Base-by-base conservation (phyloP, 345 rosid species). In the Aurinia saxatilis region DNA sequence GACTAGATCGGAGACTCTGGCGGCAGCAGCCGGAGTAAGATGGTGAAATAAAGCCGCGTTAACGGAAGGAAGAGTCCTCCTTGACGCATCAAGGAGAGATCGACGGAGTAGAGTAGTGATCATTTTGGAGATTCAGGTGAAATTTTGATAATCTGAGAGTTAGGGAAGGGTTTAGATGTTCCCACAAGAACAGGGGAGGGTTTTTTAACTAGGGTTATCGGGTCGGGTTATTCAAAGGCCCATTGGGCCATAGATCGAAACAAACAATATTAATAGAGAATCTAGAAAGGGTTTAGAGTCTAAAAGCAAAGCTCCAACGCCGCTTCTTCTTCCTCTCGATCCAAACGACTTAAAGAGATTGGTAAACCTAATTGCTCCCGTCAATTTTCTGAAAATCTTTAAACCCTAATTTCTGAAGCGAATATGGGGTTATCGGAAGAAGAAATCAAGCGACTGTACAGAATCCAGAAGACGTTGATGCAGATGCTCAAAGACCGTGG, bases 401-500 rank as follows among this genome's bases (percentile, higher is more conserved):
- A 60, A 60, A 60, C 62, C 49, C 37, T 57, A 57, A 15, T 56
- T 56, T 55, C 1, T 23, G 25, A 27, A 27, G 30, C 30, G 30
- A 77, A 71, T 16, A 93, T 93, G 97, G 33, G 65, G 19, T 65
- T 89, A 6, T 59, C 88, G 1, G 90, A 82, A 15, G 95, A 85
- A 5, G 96, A 85, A 61, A 75, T 82, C 63, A 85, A 70, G 67
- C 66, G 88, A 72, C 77, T 93, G 0, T 70, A 46, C 63, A 79
- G 88, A 69, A 83, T 87, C 30, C 79, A 90, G 3, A 79, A 63
- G 78, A 82, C 92, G 15, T 84, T 84, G 70, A 78, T 85, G 95
- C 90, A 85, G 68, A 90, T 90, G 88, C 74, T 90, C 19, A 81
- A 60, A 71, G 96, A 90, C 65, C 70, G 95, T 30, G 90, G 82